Percentiles rank a stretch among this genome's conserved stretches.
phyloP scores from a whole-genome alignment of 2,329 filamentous ascomycete species.

The Alternaria panax region DNA sequence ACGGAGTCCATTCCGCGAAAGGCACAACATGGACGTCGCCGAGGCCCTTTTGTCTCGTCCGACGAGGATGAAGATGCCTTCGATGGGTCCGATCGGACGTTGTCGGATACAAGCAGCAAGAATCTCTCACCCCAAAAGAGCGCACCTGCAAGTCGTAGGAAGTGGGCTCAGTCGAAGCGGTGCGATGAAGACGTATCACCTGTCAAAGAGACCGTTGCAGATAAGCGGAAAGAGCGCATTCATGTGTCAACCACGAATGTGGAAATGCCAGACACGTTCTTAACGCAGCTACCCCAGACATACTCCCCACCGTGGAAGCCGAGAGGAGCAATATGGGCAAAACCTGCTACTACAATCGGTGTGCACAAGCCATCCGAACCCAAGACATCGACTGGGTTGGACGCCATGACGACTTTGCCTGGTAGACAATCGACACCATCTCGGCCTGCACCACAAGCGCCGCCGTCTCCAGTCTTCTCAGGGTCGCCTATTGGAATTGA shows the following conservation, averaged over 20 bases:
- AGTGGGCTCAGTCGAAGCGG: slow-evolving; percentile 18
- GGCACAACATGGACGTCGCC: slow-evolving; percentile 23
- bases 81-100: slow-evolving; percentile 15
- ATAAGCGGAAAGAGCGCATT: slow-evolving; percentile 53
- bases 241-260: slow-evolving; percentile 52
- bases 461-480: slow-evolving; percentile 15
- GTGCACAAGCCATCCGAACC: slow-evolving; percentile 34
- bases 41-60: slow-evolving; percentile 35
- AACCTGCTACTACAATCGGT: slow-evolving; percentile 41
- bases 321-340: slow-evolving; percentile 59
- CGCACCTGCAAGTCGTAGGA: slow-evolving; percentile 22
- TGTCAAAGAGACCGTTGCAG: slow-evolving; percentile 30
- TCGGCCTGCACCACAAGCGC: slow-evolving; percentile 27
- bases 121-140: slow-evolving; percentile 16
- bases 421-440: slow-evolving; percentile 37
- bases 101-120: slow-evolving; percentile 17
- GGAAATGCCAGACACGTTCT: slow-evolving; percentile 52
- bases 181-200: slow-evolving; percentile 26
- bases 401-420: slow-evolving; percentile 35
- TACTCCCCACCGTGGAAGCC: slow-evolving; percentile 55
- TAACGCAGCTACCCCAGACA: slow-evolving; percentile 54
- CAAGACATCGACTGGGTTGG: slow-evolving; percentile 18
- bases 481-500: slow-evolving; percentile 23
- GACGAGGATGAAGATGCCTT: slow-evolving; percentile 33
- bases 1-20: slow-evolving; percentile 31